These are phyloP conservation scores for Crithidia fasciculata DNA, from an alignment of 208 protist genomes.

Conservation along the genomic window DNA sequence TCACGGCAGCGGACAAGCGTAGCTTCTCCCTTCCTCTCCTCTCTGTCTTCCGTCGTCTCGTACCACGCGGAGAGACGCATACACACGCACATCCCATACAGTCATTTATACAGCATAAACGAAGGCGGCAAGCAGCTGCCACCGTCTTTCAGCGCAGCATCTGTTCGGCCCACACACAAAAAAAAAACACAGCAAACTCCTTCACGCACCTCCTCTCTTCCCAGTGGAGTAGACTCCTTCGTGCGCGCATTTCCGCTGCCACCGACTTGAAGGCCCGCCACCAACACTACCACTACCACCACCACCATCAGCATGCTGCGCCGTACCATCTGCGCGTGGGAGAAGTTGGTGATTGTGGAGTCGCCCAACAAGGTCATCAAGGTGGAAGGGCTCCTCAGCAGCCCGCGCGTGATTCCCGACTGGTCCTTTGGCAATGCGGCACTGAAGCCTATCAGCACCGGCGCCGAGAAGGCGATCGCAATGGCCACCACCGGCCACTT, in stretches of 20 bases:
- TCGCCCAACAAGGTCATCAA: constrained; percentile 93
- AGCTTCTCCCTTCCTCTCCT: background rate
- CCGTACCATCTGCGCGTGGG: constrained; percentile 50
- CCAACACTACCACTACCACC: no score
- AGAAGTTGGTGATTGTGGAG: constrained; percentile 92
- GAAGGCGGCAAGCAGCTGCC: no score
- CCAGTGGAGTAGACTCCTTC: no score
- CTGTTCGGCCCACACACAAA: background rate
- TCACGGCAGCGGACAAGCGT: no score
- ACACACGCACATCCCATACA: constrained; percentile 2
- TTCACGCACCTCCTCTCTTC: no score
- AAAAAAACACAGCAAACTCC: background rate
- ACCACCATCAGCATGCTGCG: constrained; percentile 49
- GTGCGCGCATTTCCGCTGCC: no score
- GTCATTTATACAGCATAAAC: no score
- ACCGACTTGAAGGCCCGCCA: no score
- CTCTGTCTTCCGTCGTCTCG: background rate
- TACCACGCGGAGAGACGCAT: background rate
- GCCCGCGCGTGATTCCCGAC: constrained; percentile 81
- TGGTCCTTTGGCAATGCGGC: constrained; percentile 73
- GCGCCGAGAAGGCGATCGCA: constrained; percentile 74
- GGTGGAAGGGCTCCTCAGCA: constrained; percentile 83
- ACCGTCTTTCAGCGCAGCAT: no score
- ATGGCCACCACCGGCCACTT: constrained; percentile 92
- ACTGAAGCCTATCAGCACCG: constrained; percentile 50